Evolutionary conservation across 192 early-diverging fungal genomes (phyloP).

Genomic region (Geranomyces michiganensis): DNA sequence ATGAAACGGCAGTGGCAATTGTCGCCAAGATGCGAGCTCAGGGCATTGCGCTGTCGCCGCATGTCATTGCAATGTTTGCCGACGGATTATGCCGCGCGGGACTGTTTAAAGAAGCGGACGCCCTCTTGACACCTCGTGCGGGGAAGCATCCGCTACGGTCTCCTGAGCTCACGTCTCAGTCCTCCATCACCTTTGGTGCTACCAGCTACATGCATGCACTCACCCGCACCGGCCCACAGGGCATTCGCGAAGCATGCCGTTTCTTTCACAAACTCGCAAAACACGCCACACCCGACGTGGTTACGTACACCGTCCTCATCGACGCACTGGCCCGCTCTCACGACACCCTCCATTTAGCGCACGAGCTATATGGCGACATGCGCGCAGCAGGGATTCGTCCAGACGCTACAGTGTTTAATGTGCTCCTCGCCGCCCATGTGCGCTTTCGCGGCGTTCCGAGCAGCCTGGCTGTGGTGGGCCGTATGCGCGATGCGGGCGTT

Average conservation of each 20-base stretch:
- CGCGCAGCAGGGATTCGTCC: constrained; percentile 6
- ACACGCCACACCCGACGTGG: background rate
- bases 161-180: too few relatives aligned
- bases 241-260: background rate
- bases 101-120: constrained; percentile 1
- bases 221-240: background rate
- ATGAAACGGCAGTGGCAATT: background rate
- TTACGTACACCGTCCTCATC: constrained; percentile 30
- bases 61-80: constrained; percentile 7
- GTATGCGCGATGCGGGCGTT: constrained; percentile 14
- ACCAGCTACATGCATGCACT: constrained; percentile 17
- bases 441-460: constrained; percentile 1
- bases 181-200: too few relatives aligned
- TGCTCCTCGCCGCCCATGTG: constrained; percentile 18
- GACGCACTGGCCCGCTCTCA: background rate
- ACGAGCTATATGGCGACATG: constrained; percentile 19
- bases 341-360: constrained; percentile 1
- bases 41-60: background rate
- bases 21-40: constrained; percentile 8
- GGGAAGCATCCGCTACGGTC: background rate
- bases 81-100: constrained; percentile 7
- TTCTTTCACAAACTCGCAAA: constrained; percentile 10
- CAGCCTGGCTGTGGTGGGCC: constrained; percentile 2
- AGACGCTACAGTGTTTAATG: constrained; percentile 26
- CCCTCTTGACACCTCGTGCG: background rate